Evolutionary conservation across 192 early-diverging fungal species (phyloP).

Genomic region (Backusella sp.): DNA sequence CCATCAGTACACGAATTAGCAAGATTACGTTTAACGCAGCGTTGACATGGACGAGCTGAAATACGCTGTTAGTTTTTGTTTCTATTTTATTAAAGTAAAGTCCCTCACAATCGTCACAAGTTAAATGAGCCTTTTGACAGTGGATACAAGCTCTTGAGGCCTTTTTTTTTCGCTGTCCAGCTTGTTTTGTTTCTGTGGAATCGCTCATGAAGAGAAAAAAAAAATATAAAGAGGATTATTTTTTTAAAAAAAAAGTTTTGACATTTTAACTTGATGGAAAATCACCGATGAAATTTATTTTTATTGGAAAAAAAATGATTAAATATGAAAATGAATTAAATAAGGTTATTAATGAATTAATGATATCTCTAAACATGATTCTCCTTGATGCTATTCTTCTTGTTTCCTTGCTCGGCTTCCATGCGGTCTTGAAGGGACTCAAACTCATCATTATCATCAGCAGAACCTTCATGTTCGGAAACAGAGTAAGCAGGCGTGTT

Average conservation of each 20-base stretch:
- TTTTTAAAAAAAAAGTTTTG: background rate
- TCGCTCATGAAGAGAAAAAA: background rate
- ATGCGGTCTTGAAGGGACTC: background rate
- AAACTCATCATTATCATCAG: background rate
- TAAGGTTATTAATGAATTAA: background rate
- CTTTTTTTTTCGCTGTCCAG: conserved; percentile 30
- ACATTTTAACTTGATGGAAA: background rate
- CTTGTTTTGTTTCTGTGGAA: background rate
- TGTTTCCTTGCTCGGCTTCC: background rate
- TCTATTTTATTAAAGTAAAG: background rate
- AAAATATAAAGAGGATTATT: background rate
- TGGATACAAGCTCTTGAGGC: conserved; percentile 55
- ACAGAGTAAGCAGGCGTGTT: background rate
- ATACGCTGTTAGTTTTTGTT: background rate
- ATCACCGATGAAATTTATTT: background rate
- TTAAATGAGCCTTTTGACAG: conserved; percentile 73
- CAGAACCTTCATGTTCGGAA: background rate
- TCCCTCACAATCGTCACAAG: conserved; percentile 66
- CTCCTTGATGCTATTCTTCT: background rate
- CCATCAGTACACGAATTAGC: conserved; percentile 80
- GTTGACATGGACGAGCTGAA: conserved; percentile 79
- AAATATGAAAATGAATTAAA: conserved; percentile 5
- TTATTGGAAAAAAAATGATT: background rate
- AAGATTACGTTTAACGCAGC: conserved; percentile 81
- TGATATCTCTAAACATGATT: background rate